Evolutionary conservation across 257 asterid genomes (phyloP).

Genomic region (Solanum dulcamara): DNA sequence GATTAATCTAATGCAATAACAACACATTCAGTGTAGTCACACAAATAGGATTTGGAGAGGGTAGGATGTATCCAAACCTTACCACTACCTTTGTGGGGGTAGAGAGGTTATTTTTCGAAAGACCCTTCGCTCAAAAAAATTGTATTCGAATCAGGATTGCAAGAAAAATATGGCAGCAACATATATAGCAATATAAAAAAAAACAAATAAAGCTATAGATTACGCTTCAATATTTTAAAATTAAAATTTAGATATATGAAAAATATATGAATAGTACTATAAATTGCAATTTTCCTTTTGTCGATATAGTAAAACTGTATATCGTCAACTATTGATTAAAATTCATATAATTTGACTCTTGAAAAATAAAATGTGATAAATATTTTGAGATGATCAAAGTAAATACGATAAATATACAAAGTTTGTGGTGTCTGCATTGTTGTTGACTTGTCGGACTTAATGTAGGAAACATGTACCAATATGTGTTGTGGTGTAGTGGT

Average conservation of each 20-base stretch:
- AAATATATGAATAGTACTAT: neutral
- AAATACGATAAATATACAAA: neutral
- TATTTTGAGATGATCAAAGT: no score
- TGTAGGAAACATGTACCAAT: no score
- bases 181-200: neutral
- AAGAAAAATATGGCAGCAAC: neutral
- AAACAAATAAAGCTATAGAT: neutral
- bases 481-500: no score
- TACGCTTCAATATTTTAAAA: neutral
- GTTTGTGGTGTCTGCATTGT: neutral
- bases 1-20: no score
- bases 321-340: neutral
- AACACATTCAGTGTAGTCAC: no score
- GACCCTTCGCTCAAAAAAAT: neutral
- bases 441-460: neutral
- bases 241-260: neutral
- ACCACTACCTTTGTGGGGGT: neutral
- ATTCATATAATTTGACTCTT: neutral
- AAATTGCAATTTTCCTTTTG: neutral
- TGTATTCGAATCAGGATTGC: neutral
- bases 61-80: neutral
- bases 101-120: neutral
- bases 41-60: no score
- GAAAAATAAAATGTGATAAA: rapidly evolving
- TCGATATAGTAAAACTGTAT: neutral